These are phyloP conservation scores for Russula foetens DNA, from an alignment of 768 basidiomycete genomes.

Conservation along the genomic window DNA sequence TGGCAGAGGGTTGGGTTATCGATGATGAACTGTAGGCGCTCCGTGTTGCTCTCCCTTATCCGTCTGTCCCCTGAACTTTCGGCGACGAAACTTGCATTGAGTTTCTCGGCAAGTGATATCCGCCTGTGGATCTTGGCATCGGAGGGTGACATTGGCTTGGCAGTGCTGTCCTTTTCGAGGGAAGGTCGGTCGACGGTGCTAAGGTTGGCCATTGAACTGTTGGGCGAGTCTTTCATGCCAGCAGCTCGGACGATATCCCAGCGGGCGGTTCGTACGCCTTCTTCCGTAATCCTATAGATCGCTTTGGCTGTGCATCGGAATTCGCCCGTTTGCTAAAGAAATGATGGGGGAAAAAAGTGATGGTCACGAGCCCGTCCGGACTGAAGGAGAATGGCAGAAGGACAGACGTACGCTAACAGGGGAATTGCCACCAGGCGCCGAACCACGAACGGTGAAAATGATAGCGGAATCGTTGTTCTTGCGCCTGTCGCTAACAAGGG, in stretches of 20 bases:
- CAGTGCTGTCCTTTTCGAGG: slow-evolving; percentile 42
- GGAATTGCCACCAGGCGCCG: slow-evolving; percentile 66
- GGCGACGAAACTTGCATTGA: slow-evolving; percentile 48
- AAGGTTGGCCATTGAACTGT: slow-evolving; percentile 56
- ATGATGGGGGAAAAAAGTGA: slow-evolving; percentile 4
- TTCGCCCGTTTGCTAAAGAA: slow-evolving; percentile 76
- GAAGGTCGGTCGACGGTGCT: slow-evolving; percentile 40
- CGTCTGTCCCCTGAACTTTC: slow-evolving; percentile 40
- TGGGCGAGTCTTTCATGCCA: slow-evolving; percentile 48
- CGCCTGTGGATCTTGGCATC: slow-evolving; percentile 70
- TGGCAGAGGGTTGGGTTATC: slow-evolving; percentile 85
- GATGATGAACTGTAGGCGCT: slow-evolving; percentile 83
- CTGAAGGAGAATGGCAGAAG: slow-evolving; percentile 2
- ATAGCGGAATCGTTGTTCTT: slow-evolving; percentile 89
- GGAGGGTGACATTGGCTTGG: slow-evolving; percentile 30
- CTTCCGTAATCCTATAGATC: slow-evolving; percentile 90
- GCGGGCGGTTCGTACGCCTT: slow-evolving; percentile 76
- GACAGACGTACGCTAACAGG: slow-evolving; percentile 53
- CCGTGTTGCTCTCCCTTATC: slow-evolving; percentile 83
- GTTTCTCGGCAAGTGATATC: slow-evolving; percentile 67
- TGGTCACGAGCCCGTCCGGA: slow-evolving; percentile 12
- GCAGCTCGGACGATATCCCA: slow-evolving; percentile 51
- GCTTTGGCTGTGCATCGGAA: slow-evolving; percentile 95
- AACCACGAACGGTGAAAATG: slow-evolving; percentile 85
- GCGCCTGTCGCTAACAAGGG: slow-evolving; percentile 82